Base-by-base conservation (phyloP, 768 basidiomycete genomes). In the Candolleomyces efflorescens region DNA sequence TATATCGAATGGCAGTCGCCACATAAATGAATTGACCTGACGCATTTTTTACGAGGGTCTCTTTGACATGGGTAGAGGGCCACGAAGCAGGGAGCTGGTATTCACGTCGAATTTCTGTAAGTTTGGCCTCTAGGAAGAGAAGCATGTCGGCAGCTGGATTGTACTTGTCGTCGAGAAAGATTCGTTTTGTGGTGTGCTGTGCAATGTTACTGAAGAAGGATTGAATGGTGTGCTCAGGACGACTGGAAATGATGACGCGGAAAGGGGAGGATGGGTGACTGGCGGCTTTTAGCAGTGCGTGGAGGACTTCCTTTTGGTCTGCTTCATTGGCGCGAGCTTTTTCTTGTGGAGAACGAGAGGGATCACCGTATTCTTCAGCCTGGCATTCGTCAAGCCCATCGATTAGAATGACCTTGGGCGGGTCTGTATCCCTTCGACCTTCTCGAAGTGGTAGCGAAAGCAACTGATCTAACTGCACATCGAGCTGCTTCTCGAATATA, bases 11-110 rank as follows among this genome's bases (percentile, higher is more conserved):
- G 17, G 59, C 61, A 1, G 55, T 59, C n/a, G 63, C 49, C 7
- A 61, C 63, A 36, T 62, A 61, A 9, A 64, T 60, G 41, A 60
- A 62, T 39, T 64, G 63, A 2, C 63, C 63, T 1, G 63, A 64
- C 1, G 57, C 36, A 37, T 39, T 26, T 9, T 27, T 12, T 11
- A 32, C 26, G 4, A 50, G 22, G 15, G 18, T 37, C 11, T 27
- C 4, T 5, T 54, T 46, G 24, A n/a, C 46, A 9, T 45, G 27
- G 15, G 26, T 24, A 22, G 53, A 4, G 2, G 53, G 53, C 58
- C 58, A 59, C 11, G 44, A 13, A 11, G 36, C 18, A 7, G 32
- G 18, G 46, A 65, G 27, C 15, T 59, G 56, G 10, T 48, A 48
- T 17, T 41, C 20, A 3, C 38, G 48, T 6, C 56, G 37, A 3